Percentiles rank a stretch among this genome's conserved stretches.
Evolutionary conservation across 352 stramenopile genomes (phyloP).

Genomic region (Pythium brassicae): DNA sequence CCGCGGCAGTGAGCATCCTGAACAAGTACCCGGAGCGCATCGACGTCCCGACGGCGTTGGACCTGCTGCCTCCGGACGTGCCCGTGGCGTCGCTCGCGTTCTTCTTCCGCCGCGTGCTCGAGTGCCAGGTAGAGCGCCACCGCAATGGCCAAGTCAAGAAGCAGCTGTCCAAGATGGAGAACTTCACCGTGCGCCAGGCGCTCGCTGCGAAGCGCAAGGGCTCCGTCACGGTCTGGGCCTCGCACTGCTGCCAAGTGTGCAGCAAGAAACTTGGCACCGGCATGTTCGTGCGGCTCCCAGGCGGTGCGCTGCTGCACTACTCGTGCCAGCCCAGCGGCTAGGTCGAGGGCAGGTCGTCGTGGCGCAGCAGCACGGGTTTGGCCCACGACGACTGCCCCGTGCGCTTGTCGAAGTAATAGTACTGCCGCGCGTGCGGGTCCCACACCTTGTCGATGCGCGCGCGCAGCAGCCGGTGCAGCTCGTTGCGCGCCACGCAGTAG

Average conservation of each 20-base stretch:
- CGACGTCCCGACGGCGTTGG: constrained; percentile 69
- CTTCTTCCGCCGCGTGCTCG: constrained; percentile 73
- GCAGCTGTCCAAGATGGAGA: constrained; percentile 86
- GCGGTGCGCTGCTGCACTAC: constrained; percentile 64
- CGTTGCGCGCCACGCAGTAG: constrained; percentile 38
- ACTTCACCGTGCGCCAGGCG: constrained; percentile 71
- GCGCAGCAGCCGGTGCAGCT: constrained; percentile 36
- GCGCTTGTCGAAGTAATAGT: constrained; percentile 82
- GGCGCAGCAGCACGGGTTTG: constrained; percentile 51
- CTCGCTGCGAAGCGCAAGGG: constrained; percentile 63
- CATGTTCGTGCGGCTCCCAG: constrained; percentile 66
- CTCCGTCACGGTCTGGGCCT: constrained; percentile 72
- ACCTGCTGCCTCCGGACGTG: constrained; percentile 63
- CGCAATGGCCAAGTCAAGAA: constrained; percentile 84
- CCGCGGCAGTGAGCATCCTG: constrained; percentile 64
- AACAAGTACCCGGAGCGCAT: constrained; percentile 84
- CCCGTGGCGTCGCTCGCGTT: constrained; percentile 35
- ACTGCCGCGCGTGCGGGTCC: constrained; percentile 56
- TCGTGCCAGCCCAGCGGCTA: constrained; percentile 48
- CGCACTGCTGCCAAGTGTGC: constrained; percentile 66
- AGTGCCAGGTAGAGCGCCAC: constrained; percentile 66
- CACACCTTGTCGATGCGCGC: constrained; percentile 67
- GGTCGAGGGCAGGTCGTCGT: constrained; percentile 25
- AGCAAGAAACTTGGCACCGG: constrained; percentile 63
- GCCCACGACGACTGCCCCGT: constrained; percentile 74